phyloP scores from a whole-genome alignment of 169 alveolate genomes.

The Babesia gibsoni region DNA sequence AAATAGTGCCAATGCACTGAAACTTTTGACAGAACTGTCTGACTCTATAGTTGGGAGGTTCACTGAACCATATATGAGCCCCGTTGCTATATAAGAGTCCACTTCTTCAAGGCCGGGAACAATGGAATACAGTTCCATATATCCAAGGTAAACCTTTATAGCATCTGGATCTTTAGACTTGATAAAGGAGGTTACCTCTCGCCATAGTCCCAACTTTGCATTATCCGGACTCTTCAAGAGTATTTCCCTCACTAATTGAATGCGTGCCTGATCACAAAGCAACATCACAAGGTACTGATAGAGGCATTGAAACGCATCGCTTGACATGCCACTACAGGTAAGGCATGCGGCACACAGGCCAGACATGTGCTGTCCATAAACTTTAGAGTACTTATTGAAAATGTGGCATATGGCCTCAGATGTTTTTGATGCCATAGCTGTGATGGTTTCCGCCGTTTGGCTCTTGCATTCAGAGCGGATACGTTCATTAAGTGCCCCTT shows the following conservation, averaged over 20 bases:
- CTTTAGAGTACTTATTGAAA: background rate
- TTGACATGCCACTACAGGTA: background rate
- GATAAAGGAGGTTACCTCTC: background rate
- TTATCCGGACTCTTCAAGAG: no score
- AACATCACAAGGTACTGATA: background rate
- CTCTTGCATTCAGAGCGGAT: background rate
- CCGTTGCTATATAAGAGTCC: slow-evolving; percentile 4
- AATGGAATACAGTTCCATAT: background rate
- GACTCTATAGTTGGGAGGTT: background rate
- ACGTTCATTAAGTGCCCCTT: slow-evolving; percentile 10
- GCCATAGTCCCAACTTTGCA: background rate
- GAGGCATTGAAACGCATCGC: background rate
- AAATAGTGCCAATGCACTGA: background rate
- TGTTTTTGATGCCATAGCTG: background rate
- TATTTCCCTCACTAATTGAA: no score
- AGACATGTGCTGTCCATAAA: background rate
- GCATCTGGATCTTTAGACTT: background rate
- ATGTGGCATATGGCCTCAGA: background rate
- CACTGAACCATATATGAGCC: background rate
- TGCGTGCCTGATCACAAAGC: background rate
- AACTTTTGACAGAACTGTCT: background rate
- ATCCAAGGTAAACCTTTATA: slow-evolving; percentile 2
- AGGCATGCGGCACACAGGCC: background rate
- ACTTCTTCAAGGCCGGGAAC: background rate
- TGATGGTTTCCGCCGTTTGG: background rate